Conservation (phyloP, 352 stramenopile species). For the Lagenidium sp. region DNA sequence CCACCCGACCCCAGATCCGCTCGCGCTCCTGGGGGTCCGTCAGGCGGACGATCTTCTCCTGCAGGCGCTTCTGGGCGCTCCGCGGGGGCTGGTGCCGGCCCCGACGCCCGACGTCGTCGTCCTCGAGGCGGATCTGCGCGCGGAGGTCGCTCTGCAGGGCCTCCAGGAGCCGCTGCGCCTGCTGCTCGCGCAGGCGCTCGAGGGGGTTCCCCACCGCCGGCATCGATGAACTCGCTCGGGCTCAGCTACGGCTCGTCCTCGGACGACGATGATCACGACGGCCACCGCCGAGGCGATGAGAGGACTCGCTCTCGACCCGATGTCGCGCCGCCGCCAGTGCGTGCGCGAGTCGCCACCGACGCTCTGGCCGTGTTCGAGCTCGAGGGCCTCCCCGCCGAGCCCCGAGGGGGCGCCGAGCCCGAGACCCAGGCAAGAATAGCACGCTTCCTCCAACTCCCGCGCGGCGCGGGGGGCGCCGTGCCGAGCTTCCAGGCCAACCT, state of each 20-base stretch:
- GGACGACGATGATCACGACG: slow-evolving; percentile 22
- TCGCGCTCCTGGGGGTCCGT: slow-evolving; percentile 35
- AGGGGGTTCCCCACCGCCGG: slow-evolving; percentile 24
- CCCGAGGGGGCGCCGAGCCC: slow-evolving; percentile 12
- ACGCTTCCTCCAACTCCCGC: slow-evolving; percentile 36
- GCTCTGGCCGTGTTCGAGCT: slow-evolving; percentile 4
- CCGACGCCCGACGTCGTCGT: slow-evolving; percentile 21
- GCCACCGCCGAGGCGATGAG: too few species aligned
- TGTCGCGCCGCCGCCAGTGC: neutral
- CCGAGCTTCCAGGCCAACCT: slow-evolving; percentile 50
- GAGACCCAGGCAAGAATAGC: slow-evolving; percentile 56
- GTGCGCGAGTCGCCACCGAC: neutral
- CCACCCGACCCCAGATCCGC: slow-evolving; percentile 34
- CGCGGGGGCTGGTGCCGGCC: slow-evolving; percentile 13
- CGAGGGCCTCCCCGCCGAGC: slow-evolving; percentile 25
- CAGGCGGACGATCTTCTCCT: slow-evolving; percentile 35
- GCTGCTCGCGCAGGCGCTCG: slow-evolving; percentile 58
- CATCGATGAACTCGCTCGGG: slow-evolving; percentile 23
- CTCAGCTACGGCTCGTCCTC: slow-evolving; percentile 26
- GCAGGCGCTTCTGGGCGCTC: slow-evolving; percentile 23
- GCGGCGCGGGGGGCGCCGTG: slow-evolving; percentile 7
- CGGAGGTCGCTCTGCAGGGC: slow-evolving; percentile 49
- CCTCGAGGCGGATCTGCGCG: slow-evolving; percentile 45
- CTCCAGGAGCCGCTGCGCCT: slow-evolving; percentile 42
- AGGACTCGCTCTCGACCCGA: too few species aligned